phyloP scores from a whole-genome alignment of 2,329 filamentous ascomycete genomes.

The Aspergillus sp. region DNA sequence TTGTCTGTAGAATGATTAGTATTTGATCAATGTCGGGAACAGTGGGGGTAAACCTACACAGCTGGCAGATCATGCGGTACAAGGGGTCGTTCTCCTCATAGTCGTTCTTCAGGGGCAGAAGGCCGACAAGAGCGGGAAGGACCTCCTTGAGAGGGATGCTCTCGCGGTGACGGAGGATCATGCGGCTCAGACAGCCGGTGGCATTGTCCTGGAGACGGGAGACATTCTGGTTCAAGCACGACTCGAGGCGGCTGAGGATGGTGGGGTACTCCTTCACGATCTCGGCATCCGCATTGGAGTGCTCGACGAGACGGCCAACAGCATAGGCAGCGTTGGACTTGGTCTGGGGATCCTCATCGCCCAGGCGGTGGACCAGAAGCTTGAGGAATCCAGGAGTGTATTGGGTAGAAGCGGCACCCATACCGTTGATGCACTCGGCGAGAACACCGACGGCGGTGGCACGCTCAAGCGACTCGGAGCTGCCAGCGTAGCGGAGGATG shows the following conservation, averaged over 20 bases:
- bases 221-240: conserved; percentile 73
- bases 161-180: conserved; percentile 88
- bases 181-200: conserved; percentile 82
- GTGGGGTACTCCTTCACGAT: conserved; percentile 72
- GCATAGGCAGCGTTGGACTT: conserved; percentile 96
- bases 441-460: conserved; percentile 88
- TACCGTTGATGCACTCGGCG: conserved; percentile 84
- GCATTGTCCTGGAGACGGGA: conserved; percentile 89
- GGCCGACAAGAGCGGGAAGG: conserved; percentile 73
- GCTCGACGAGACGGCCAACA: conserved; percentile 77
- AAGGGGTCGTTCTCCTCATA: conserved; percentile 96
- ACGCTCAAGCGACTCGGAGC: conserved; percentile 81
- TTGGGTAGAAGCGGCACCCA: conserved; percentile 76
- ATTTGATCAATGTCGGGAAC: no score
- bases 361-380: conserved; percentile 79
- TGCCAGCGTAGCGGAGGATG: conserved; percentile 81
- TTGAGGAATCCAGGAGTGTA: conserved; percentile 76
- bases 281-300: conserved; percentile 71
- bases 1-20: conserved; percentile 28
- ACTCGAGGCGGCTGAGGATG: conserved; percentile 83
- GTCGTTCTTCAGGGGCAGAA: conserved; percentile 87
- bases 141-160: conserved; percentile 77
- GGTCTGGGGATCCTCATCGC: conserved; percentile 85
- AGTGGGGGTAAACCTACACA: conserved; percentile 48
- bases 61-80: conserved; percentile 82